Evolutionary conservation across 169 alveolate genomes (phyloP), one percentile per base, ranked within the genome.

Genomic region (Hammondia hammondi): DNA sequence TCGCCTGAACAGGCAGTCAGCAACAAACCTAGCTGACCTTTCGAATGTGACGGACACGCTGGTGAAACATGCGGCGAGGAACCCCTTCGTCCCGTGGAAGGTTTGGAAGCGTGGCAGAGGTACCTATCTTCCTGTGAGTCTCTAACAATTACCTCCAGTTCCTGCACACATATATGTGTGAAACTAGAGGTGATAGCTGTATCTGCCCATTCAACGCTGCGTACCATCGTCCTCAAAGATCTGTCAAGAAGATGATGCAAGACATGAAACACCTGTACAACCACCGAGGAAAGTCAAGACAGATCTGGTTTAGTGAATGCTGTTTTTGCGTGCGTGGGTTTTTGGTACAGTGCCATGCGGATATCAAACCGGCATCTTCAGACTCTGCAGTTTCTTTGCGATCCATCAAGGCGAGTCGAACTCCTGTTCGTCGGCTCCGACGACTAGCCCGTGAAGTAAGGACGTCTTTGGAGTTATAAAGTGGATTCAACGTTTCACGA

Each of bases 11-110:
- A 43, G 87, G 17, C 45, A 17, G 12, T 1, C 87, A 21, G 56
- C 87, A 77, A 46, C 87, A 19, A 39, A 39, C 4, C 39, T 77
- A 39, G 56, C 32, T 19, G 87, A 77, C 87, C 32, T 39, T 46
- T 17, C 7, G 12, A 32, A 32, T 32, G 87, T 39, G 48, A 77
- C 87, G 56, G 87, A 77, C 29, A 6, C 7, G 87, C 32, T 77
- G 56, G 43, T 19, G 29, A 77, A 32, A 39, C 87, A 32, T 29
- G 87, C 32, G 45, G 87, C 87, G 43, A 77, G 87, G 27, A 77
- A 77, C 27, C 87, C 87, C 7, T 77, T 77, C 32, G 87, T 77
- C 46, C 87, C 87, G 3, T 77, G 87, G 87, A 77, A 77, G 87
- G 48, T 39, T 32, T 77, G 39, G 87, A 77, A 32, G 56, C 87